Evolutionary conservation across 2,329 filamentous ascomycete genomes (phyloP).

Genomic region (Talaromyces marneffei): DNA sequence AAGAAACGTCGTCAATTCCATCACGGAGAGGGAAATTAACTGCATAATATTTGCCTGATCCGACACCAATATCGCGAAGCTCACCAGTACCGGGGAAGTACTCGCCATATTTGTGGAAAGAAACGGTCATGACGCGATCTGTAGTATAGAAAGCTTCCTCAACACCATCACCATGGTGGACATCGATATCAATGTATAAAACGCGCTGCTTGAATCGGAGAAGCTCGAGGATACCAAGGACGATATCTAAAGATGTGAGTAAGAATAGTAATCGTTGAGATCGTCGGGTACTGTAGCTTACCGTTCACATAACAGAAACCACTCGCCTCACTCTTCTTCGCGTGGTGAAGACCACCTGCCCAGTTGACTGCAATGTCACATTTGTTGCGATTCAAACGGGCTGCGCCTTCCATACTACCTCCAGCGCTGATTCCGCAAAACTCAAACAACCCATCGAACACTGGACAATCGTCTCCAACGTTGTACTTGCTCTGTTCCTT

Average conservation of each 20-base stretch:
- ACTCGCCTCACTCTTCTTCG: slow-evolving; percentile 88
- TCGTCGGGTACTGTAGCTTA: slow-evolving; percentile 18
- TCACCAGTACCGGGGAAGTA: slow-evolving; percentile 67
- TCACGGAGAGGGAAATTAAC: slow-evolving; percentile 66
- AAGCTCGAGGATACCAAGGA: slow-evolving; percentile 60
- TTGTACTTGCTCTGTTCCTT: slow-evolving; percentile 82
- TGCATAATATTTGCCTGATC: slow-evolving; percentile 61
- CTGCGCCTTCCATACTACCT: slow-evolving; percentile 65
- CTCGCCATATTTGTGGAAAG: slow-evolving; percentile 68
- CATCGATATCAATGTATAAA: slow-evolving; percentile 62
- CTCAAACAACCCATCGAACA: slow-evolving; percentile 65
- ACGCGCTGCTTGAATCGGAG: slow-evolving; percentile 60
- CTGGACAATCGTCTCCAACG: slow-evolving; percentile 59
- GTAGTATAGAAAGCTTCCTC: slow-evolving; percentile 68
- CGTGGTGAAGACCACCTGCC: slow-evolving; percentile 94
- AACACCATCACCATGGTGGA: slow-evolving; percentile 63
- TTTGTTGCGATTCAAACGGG: slow-evolving; percentile 61
- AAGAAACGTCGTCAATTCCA: slow-evolving; percentile 62
- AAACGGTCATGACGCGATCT: slow-evolving; percentile 65
- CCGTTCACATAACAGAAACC: slow-evolving; percentile 98
- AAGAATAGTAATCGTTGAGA: not conserved
- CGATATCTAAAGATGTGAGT: slow-evolving; percentile 49
- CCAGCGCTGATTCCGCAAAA: slow-evolving; percentile 66
- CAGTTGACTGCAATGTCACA: slow-evolving; percentile 71
- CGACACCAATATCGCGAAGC: slow-evolving; percentile 62